These are phyloP conservation scores for Penicillium sp. DNA, from an alignment of 2,329 filamentous ascomycete species.

Conservation along the genomic window DNA sequence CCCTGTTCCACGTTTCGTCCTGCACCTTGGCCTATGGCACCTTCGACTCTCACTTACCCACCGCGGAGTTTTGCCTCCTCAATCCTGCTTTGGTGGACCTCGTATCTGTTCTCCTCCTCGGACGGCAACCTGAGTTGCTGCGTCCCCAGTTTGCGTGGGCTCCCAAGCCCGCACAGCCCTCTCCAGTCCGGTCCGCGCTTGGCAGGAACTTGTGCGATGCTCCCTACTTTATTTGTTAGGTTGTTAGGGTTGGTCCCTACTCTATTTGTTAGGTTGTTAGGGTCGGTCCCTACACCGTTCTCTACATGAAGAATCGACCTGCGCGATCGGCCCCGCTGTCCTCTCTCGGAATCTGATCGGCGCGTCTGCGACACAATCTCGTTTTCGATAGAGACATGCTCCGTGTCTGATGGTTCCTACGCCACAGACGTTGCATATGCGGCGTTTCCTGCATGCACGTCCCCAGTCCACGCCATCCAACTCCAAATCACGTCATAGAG, in stretches of 20 bases:
- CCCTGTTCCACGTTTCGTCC: neutral
- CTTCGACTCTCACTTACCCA: neutral
- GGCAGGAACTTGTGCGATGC: neutral
- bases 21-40: neutral
- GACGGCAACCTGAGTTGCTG: too few relatives aligned
- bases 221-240: neutral
- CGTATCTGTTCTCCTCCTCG: too few relatives aligned
- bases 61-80: neutral
- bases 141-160: neutral
- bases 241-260: neutral
- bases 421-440: neutral
- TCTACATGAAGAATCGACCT: neutral
- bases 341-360: neutral
- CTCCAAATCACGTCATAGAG: slow-evolving; percentile 37
- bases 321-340: neutral
- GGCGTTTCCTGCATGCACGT: neutral
- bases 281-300: neutral
- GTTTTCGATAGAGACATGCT: neutral
- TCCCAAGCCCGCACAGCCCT: neutral
- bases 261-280: neutral
- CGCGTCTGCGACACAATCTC: neutral
- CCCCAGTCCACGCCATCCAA: slow-evolving; percentile 25
- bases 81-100: neutral
- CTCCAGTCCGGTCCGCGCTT: neutral
- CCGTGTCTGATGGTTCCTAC: neutral